These are phyloP conservation scores for Porogramme epimiltina DNA, from an alignment of 1,284 basidiomycete genomes.

Conservation along the genomic window DNA sequence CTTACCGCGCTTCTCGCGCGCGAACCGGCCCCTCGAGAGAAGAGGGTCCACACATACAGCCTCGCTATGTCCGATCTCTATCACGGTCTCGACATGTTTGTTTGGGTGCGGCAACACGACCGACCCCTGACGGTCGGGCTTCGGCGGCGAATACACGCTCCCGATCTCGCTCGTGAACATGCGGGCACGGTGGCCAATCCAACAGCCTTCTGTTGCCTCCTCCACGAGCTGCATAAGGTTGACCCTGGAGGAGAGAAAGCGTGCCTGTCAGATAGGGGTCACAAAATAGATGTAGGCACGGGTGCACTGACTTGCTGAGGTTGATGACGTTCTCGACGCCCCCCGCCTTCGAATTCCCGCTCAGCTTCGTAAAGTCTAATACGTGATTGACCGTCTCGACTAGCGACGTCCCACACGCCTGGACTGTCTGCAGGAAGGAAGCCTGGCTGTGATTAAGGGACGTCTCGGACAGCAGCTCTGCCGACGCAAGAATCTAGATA, in stretches of 20 bases:
- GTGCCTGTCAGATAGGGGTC: neutral
- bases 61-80: constrained; percentile 79
- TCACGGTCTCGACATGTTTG: constrained; percentile 80
- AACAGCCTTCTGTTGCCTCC: constrained; percentile 93
- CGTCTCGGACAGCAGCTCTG: constrained; percentile 87
- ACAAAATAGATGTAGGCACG: constrained; percentile 2
- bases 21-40: neutral
- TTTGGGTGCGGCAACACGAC: constrained; percentile 32
- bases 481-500: constrained; percentile 81
- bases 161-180: constrained; percentile 82
- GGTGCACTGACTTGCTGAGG: constrained; percentile 56
- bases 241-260: constrained; percentile 48
- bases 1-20: neutral
- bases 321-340: constrained; percentile 76
- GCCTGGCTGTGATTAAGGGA: constrained; percentile 78
- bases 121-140: constrained; percentile 46
- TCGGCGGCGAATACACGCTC: constrained; percentile 87
- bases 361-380: constrained; percentile 94
- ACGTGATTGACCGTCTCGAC: constrained; percentile 95
- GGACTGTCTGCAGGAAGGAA: constrained; percentile 88
- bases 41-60: constrained; percentile 56
- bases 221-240: constrained; percentile 91
- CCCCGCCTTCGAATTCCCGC: constrained; percentile 80
- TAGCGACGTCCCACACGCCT: constrained; percentile 84
- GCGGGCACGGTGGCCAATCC: constrained; percentile 90